phyloP scores from a whole-genome alignment of 2,329 filamentous ascomycete species.

The Pseudocercospora cruenta region DNA sequence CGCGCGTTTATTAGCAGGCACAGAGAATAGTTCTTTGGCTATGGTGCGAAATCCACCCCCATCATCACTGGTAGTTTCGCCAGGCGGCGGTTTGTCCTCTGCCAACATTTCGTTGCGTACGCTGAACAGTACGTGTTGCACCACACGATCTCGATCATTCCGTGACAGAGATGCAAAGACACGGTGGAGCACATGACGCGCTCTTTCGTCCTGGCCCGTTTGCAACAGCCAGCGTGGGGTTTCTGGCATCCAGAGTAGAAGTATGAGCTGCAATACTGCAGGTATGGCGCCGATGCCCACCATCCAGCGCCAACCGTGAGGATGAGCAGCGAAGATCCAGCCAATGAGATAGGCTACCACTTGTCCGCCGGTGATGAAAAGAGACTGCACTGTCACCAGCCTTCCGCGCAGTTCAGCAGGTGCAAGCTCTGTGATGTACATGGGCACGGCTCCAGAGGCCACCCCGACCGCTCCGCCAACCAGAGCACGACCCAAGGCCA shows the following conservation, averaged over 20 bases:
- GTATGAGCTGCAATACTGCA: constrained; percentile 68
- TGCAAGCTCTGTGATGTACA: constrained; percentile 50
- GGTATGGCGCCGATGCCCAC: constrained; percentile 83
- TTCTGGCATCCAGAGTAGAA: constrained; percentile 78
- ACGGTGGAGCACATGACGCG: constrained; percentile 62
- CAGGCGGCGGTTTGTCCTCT: constrained; percentile 26
- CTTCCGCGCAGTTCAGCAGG: constrained; percentile 63
- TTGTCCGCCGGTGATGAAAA: constrained; percentile 87
- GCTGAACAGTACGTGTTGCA: constrained; percentile 64
- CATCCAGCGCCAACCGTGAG: constrained; percentile 84
- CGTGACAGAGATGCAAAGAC: constrained; percentile 24
- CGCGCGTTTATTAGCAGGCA: constrained; percentile 67
- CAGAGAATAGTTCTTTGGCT: constrained; percentile 43
- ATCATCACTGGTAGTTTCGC: constrained; percentile 10
- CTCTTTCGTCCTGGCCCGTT: constrained; percentile 63
- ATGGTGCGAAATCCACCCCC: constrained; percentile 13
- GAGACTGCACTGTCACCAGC: constrained; percentile 77
- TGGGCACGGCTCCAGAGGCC: constrained; percentile 76
- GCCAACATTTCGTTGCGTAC: constrained; percentile 70
- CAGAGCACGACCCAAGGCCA: constrained; percentile 70
- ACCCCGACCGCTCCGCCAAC: constrained; percentile 75
- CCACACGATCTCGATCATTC: constrained; percentile 48
- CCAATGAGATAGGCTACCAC: constrained; percentile 86
- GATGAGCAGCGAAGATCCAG: constrained; percentile 66
- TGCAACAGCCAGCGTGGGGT: constrained; percentile 86